Base-by-base conservation (phyloP, 257 asterid genomes). In the Leonotis leonurus region DNA sequence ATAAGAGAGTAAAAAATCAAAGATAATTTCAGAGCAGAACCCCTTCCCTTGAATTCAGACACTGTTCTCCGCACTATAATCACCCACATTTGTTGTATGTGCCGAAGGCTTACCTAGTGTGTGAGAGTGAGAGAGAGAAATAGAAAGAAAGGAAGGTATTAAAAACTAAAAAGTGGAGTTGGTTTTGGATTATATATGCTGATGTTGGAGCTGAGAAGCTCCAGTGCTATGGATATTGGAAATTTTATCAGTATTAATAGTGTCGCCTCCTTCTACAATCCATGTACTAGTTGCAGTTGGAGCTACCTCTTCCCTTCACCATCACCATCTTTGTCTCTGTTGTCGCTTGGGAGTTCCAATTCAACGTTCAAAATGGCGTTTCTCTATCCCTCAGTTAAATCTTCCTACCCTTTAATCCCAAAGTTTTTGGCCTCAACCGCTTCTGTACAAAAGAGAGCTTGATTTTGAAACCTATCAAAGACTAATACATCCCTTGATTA, bases 261-360 rank as follows among this genome's bases (percentile, higher is more conserved):
- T 70, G 80, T 78, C 85, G 77, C 72, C 80, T 81, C 59, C 90
- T 82, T 69, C 80, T 57, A 65, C 59, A 65, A 54, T 46, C 57
- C 68, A 71, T 62, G 52, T 60, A 39, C 68, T 56, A 50, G 56
- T 67, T 67, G 74, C 64, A 35, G 56, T 64, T 58, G 59, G 65
- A 62, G 71, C 76, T 39, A 30, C 78, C 52, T 50, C 67, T 41
- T 44, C 68, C 68, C 86, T 21, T 55, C 78, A 69, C 68, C 82
- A 52, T 9, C 76, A 71, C 37, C 69, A 68, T 84, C 74, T 55
- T 50, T 44, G 49, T 70, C 64, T 76, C 63, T 75, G 69, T 75
- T 71, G 45, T 64, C 73, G 70, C 55, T 55, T 65, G 75, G 78
- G 76, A 66, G 71, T 73, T 75, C 68, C 58, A 18, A 77, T 73